A percentile compares a stretch with the other conserved stretches of the same genome.
phyloP scores from a whole-genome alignment of 192 early-diverging fungal genomes.

The Coemansia pectinata region DNA sequence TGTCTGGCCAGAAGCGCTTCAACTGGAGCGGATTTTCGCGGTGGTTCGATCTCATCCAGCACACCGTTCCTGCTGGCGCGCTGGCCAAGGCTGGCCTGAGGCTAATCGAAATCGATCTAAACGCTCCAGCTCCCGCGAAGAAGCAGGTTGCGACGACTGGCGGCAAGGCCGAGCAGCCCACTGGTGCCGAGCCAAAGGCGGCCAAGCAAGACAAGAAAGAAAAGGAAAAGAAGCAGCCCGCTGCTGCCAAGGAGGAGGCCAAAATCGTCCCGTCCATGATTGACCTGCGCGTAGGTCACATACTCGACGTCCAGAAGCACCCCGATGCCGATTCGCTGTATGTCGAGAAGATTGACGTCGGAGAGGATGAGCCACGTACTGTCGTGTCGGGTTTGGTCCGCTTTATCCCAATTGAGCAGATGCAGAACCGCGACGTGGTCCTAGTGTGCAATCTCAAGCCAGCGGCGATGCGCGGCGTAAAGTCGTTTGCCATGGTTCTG shows the following conservation, averaged over 20 bases:
- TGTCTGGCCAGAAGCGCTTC: constrained; percentile 61
- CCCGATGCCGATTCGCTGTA: constrained; percentile 96
- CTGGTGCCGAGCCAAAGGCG: constrained; percentile 11
- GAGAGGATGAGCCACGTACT: constrained; percentile 80
- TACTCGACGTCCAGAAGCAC: constrained; percentile 81
- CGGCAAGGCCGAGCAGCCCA: constrained; percentile 28
- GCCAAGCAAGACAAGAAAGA: constrained; percentile 58
- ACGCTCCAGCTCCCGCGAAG: constrained; percentile 54
- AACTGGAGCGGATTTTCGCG: constrained; percentile 63
- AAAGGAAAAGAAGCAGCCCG: constrained; percentile 57
- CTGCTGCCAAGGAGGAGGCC: constrained; percentile 43
- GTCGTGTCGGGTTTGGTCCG: constrained; percentile 94
- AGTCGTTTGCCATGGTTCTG: constrained; percentile 94
- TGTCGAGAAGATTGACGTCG: constrained; percentile 92
- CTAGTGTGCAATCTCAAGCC: constrained; percentile 96
- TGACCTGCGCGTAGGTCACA: constrained; percentile 92
- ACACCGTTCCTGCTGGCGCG: constrained; percentile 55
- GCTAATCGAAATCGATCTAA: constrained; percentile 58
- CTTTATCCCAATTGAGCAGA: constrained; percentile 86
- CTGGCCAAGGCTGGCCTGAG: constrained; percentile 52
- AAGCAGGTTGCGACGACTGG: constrained; percentile 46
- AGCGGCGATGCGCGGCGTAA: constrained; percentile 89
- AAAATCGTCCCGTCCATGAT: constrained; percentile 75
- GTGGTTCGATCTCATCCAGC: constrained; percentile 81
- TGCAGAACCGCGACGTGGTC: constrained; percentile 70